Conservation (phyloP, 176 grass and related monocot species). For the Musa itinerans region DNA sequence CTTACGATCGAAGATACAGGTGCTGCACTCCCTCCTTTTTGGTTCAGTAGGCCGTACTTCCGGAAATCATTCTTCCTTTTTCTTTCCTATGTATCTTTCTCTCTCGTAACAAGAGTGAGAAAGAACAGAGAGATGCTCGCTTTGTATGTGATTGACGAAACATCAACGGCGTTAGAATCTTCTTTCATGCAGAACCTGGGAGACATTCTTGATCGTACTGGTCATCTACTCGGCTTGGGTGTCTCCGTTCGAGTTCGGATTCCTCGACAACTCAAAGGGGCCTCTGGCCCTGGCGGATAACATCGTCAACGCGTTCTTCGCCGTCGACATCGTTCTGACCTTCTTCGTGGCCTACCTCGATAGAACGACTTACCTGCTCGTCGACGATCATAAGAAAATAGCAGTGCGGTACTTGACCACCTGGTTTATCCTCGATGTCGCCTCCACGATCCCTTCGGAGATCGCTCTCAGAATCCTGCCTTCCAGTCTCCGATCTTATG, state of each 20-base stretch:
- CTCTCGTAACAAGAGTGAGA: not conserved
- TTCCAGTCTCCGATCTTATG: constrained; percentile 41
- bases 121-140: no score
- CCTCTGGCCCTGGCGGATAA: constrained; percentile 46
- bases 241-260: constrained; percentile 96
- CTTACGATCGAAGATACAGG: constrained; percentile 73
- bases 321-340: constrained; percentile 70
- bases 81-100: not conserved
- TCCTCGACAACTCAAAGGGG: constrained; percentile 42
- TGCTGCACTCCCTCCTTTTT: not conserved
- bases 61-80: not conserved
- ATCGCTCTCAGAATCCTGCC: constrained; percentile 49
- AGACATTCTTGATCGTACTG: constrained; percentile 68
- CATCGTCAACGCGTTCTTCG: constrained; percentile 70
- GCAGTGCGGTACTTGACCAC: constrained; percentile 54
- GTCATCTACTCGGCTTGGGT: constrained; percentile 84
- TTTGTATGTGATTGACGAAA: no score
- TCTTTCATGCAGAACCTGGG: constrained; percentile 36
- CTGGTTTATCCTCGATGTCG: constrained; percentile 79
- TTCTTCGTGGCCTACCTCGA: constrained; percentile 96
- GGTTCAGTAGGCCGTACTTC: not conserved
- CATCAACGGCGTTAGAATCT: no score
- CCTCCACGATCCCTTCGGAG: constrained; percentile 65
- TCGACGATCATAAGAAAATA: constrained; percentile 54
- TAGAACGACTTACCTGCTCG: constrained; percentile 48